Evolutionary conservation across 495 filamentous ascomycete genomes (phyloP), one percentile per base, ranked within the genome.

Genomic region (Durotheca rogersii): DNA sequence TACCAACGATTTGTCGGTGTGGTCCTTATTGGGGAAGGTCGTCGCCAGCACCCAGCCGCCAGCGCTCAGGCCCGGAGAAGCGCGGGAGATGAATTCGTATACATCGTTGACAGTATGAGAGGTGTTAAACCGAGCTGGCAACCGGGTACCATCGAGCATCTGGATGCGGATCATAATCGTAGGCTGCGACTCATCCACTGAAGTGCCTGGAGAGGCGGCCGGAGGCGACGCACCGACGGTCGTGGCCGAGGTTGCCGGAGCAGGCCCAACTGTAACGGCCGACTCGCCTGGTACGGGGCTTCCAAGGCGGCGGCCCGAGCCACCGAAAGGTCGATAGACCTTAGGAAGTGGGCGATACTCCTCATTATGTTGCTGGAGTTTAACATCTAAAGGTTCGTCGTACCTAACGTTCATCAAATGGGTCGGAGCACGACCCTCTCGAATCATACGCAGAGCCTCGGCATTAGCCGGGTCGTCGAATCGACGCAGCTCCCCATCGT

Each of bases 21-120:
- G 79, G 58, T 97, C 92, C 71, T 90, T 95, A 68, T 85, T 96
- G 2, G 94, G 93, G 67, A 97, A 97, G 0, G 94, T 97, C 1
- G 93, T 98, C 65, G 95, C 91, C 44, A 98, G 67, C 6, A 87
- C 85, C 79, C 89, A 98, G 7, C 73, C 58, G 14, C 91, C 78
- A 32, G 67, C 61, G 39, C 71, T 74, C 48, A 81, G 77, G 7
- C 70, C 71, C 0, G 85, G 68, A 33, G 78, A 88, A 4, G 89
- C 79, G 2, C 81, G 79, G 35, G 80, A 67, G 49, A 98, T 84
- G 62, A 97, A 97, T 11, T 77, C 72, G 64, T 96, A 96, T 18
- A 98, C 84, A 58, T 96, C 89, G 18, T 87, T 89, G 46, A 98
- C 81, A 0, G 91, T 97, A 55, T 95, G 88, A 1, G 78, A 86